Percentiles rank a stretch among this genome's conserved stretches.
Conservation (phyloP, 1,139 yeast species). For the Debaryomycetaceae sp. region DNA sequence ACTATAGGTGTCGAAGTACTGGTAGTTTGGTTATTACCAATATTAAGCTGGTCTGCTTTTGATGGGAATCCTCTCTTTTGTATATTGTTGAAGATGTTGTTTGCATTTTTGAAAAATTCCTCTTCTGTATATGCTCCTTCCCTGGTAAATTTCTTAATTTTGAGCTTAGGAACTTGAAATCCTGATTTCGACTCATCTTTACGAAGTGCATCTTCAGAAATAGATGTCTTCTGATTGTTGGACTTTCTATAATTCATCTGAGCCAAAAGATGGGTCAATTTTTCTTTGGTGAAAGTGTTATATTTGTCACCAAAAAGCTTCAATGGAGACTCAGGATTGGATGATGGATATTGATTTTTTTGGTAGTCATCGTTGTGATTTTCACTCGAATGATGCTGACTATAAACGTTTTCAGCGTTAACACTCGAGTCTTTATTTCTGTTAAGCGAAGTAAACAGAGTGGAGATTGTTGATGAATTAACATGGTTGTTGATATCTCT, state of each 20-base stretch:
- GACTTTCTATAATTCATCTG: conserved; percentile 22
- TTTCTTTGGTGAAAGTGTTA: conserved; percentile 42
- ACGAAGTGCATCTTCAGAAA: conserved; percentile 1
- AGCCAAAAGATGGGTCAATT: conserved; percentile 29
- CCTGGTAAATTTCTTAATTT: conserved; percentile 31
- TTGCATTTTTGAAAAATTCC: conserved; percentile 37
- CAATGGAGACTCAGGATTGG: conserved; percentile 36
- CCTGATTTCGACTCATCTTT: not conserved
- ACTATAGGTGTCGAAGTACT: conserved; percentile 41
- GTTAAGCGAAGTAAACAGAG: conserved; percentile 25
- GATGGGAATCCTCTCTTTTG: conserved; percentile 30
- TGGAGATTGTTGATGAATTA: conserved; percentile 35
- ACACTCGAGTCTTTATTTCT: conserved; percentile 5
- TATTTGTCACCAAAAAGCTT: conserved; percentile 38
- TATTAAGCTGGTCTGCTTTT: conserved; percentile 5
- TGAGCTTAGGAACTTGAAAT: conserved; percentile 23
- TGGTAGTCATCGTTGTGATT: conserved; percentile 6
- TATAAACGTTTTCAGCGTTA: not conserved
- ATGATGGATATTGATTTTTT: conserved; percentile 9
- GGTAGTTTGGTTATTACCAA: conserved; percentile 15
- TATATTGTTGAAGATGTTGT: conserved; percentile 37
- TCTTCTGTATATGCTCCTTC: conserved; percentile 33
- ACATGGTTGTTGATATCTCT: conserved; percentile 20
- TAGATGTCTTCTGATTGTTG: not conserved
- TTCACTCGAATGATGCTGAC: conserved; percentile 7